Evolutionary conservation across 1,284 basidiomycete species (phyloP), one percentile per base, ranked within the genome.

Genomic region (Tranzscheliella williamsii): DNA sequence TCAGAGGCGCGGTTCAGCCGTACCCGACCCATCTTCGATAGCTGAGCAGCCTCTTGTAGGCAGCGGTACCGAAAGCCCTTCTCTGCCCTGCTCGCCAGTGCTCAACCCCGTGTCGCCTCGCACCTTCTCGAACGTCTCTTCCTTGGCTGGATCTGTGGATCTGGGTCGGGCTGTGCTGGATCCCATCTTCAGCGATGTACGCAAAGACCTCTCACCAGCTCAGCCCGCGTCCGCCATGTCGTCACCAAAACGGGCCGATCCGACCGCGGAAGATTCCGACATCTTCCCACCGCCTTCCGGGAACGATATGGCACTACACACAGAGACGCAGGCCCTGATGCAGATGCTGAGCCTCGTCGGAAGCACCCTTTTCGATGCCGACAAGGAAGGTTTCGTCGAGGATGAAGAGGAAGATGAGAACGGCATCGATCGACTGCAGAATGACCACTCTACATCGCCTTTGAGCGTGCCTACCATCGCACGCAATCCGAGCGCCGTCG

Each of bases 261-360:
- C 32, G 17, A 17, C 18, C 16, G 8, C 32, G 9, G 8, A 8
- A 33, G 32, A 33, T 7, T 17, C 27, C n/a, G 27, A 11, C 27
- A 9, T 11, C n/a, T 29, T 29, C 27, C 27, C 32, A 34, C 18
- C 32, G 32, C 11, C 9, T 13, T 34, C 32, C 26, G 26, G 26
- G 9, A 24, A 38, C 2, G 42, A 48, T 33, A 43, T 61, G n/a
- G 27, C 47, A 11, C 50, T 54, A 16, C 61, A 58, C 22, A 40
- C 50, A 12, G 60, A 63, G 24, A 48, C 61, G 20, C 69, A 70
- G 37, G 54, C 64, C 12, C 42, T 72, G 35, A 62, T 72, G 64
- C 70, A 72, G 45, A 68, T 72, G 65, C 60, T 72, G 34, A 70
- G 57, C 29, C 42, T 70, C 20, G 67, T 72, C 16, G 70, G 70